phyloP scores from a whole-genome alignment of 768 basidiomycete genomes.

The Termitomyces sp. region DNA sequence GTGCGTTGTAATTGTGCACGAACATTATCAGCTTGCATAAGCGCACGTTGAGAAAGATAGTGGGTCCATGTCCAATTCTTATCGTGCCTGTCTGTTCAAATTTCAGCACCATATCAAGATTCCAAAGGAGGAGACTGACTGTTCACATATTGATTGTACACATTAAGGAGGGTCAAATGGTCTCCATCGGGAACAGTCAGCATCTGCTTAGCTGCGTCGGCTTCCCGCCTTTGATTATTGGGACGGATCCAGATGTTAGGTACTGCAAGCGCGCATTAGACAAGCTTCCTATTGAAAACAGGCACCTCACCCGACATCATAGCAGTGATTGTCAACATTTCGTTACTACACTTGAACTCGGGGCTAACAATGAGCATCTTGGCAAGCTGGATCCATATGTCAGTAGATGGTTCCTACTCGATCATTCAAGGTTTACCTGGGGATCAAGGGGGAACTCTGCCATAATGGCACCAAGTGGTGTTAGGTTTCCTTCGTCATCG shows the following conservation, averaged over 20 bases:
- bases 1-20: slow-evolving; percentile 81
- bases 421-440: slow-evolving; percentile 48
- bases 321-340: slow-evolving; percentile 90
- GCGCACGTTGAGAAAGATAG: slow-evolving; percentile 77
- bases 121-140: slow-evolving; percentile 42
- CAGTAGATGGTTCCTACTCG: background rate
- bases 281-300: background rate
- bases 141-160: slow-evolving; percentile 86
- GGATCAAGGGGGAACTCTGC: slow-evolving; percentile 99
- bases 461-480: slow-evolving; percentile 84
- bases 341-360: slow-evolving; percentile 94
- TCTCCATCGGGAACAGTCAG: slow-evolving; percentile 95
- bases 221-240: slow-evolving; percentile 80
- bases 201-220: slow-evolving; percentile 86
- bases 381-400: slow-evolving; percentile 49
- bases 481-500: slow-evolving; percentile 92
- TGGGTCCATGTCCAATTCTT: slow-evolving; percentile 90
- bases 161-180: slow-evolving; percentile 90
- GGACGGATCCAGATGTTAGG: slow-evolving; percentile 96
- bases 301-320: slow-evolving; percentile 81
- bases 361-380: slow-evolving; percentile 94
- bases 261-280: slow-evolving; percentile 37
- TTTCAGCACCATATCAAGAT: background rate
- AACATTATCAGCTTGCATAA: slow-evolving; percentile 91
- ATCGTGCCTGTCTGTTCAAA: slow-evolving; percentile 59